These are phyloP conservation scores for Rhytidhysteron rufulum DNA, from an alignment of 2,329 filamentous ascomycete genomes.

Conservation along the genomic window DNA sequence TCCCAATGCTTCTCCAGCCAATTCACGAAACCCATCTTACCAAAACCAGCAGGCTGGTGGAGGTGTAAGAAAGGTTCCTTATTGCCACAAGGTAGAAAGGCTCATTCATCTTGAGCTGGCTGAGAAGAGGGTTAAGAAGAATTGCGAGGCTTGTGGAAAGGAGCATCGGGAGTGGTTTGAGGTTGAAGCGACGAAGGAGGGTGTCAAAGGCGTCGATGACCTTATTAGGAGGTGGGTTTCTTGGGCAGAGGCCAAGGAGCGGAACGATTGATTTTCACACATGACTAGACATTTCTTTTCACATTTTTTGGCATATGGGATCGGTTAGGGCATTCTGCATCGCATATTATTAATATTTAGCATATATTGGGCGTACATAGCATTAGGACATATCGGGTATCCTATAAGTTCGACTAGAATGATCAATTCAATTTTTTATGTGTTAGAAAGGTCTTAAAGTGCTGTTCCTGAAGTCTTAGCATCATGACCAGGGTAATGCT, in stretches of 20 bases:
- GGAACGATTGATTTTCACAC: neutral
- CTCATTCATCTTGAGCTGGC: constrained; percentile 87
- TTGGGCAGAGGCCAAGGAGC: constrained; percentile 61
- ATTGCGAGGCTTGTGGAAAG: constrained; percentile 74
- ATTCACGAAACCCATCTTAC: constrained; percentile 20
- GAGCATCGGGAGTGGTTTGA: constrained; percentile 96
- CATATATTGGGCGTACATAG: no score
- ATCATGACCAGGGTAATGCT: no score
- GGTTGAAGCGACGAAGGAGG: constrained; percentile 69
- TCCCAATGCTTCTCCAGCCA: constrained; percentile 20
- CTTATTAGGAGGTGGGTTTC: constrained; percentile 79
- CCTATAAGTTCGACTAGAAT: no score
- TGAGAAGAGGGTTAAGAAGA: constrained; percentile 54
- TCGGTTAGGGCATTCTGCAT: no score
- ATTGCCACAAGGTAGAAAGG: constrained; percentile 83
- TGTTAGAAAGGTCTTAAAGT: no score
- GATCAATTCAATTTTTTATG: no score
- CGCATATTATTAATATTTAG: no score
- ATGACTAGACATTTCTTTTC: no score
- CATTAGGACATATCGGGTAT: no score
- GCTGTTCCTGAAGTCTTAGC: no score
- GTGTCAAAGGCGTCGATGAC: constrained; percentile 65
- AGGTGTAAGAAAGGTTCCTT: constrained; percentile 66
- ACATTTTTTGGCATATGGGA: no score
- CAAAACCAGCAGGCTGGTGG: constrained; percentile 13